Percentiles rank a stretch among this genome's conserved stretches.
phyloP scores from a whole-genome alignment of 352 stramenopile species.

The Globisporangium polare region DNA sequence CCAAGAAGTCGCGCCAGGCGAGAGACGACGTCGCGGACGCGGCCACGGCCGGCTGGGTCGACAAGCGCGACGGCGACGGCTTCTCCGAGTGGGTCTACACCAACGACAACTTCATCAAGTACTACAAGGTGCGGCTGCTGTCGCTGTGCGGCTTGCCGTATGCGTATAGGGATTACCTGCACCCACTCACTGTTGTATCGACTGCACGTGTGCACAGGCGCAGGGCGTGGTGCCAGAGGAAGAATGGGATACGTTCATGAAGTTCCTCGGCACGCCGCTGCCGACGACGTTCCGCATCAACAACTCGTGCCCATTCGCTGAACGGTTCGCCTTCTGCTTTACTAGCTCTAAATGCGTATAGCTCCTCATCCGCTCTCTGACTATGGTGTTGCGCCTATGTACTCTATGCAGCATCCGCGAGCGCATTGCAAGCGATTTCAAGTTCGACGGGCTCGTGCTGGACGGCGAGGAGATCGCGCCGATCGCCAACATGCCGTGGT shows the following conservation, averaged over 20 bases:
- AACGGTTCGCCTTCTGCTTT: constrained; percentile 41
- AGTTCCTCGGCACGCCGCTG: constrained; percentile 82
- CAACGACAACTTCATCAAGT: constrained; percentile 81
- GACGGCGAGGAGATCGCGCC: constrained; percentile 77
- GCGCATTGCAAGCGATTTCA: constrained; percentile 79
- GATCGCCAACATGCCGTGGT: constrained; percentile 88
- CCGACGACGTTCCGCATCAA: constrained; percentile 94
- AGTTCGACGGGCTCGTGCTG: constrained; percentile 80
- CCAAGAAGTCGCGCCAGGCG: constrained; percentile 17
- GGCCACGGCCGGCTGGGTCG: constrained; percentile 22
- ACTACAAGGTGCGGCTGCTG: constrained; percentile 67
- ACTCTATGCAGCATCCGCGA: constrained; percentile 65
- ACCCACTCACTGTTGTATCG: neutral
- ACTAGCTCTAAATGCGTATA: too few relatives aligned
- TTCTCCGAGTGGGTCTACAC: constrained; percentile 87
- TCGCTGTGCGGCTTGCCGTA: neutral
- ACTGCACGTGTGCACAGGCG: constrained; percentile 22
- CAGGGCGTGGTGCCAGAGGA: constrained; percentile 76
- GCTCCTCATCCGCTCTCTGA: too few relatives aligned
- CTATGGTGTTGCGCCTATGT: neutral
- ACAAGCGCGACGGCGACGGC: constrained; percentile 67
- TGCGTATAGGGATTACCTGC: neutral
- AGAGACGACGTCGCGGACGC: constrained; percentile 12
- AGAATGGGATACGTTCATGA: constrained; percentile 92
- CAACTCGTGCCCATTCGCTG: constrained; percentile 80